These are phyloP conservation scores for Monosporozyma solicola DNA, from an alignment of 805 yeast species.

Conservation along the genomic window DNA sequence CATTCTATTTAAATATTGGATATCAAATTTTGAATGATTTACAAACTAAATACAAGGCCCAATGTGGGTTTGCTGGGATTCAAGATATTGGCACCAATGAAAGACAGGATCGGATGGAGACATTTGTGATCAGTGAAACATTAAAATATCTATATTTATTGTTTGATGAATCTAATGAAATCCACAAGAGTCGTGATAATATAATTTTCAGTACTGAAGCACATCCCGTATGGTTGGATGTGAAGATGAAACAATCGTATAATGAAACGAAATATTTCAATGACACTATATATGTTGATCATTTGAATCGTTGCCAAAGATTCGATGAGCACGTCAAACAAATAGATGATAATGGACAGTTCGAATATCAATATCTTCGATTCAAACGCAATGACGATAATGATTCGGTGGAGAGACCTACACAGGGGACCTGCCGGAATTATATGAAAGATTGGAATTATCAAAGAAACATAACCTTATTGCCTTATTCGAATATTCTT, in stretches of 20 bases:
- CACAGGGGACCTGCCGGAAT: neutral
- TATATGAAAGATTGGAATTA: neutral
- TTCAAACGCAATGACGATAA: neutral
- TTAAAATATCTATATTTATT: conserved; percentile 71
- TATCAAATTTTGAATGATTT: conserved; percentile 51
- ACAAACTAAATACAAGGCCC: conserved; percentile 40
- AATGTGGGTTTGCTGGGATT: conserved; percentile 77
- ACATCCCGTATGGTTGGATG: conserved; percentile 74
- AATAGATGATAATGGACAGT: neutral
- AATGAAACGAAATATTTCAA: conserved; percentile 13
- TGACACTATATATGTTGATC: conserved; percentile 11
- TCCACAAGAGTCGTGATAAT: conserved; percentile 34
- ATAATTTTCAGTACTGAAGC: conserved; percentile 78
- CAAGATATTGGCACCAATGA: conserved; percentile 57
- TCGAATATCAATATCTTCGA: neutral
- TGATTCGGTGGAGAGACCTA: neutral
- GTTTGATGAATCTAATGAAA: conserved; percentile 62
- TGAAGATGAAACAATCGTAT: conserved; percentile 25
- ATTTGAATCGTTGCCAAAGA: conserved; percentile 10
- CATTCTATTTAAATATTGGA: conserved; percentile 72
- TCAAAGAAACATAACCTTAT: neutral
- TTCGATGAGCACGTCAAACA: neutral
- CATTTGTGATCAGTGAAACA: conserved; percentile 82
- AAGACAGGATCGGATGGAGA: conserved; percentile 78
- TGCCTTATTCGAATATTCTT: conserved; percentile 32